Evolutionary conservation across 495 filamentous ascomycete species (phyloP).

Genomic region (Neurospora intermedia): DNA sequence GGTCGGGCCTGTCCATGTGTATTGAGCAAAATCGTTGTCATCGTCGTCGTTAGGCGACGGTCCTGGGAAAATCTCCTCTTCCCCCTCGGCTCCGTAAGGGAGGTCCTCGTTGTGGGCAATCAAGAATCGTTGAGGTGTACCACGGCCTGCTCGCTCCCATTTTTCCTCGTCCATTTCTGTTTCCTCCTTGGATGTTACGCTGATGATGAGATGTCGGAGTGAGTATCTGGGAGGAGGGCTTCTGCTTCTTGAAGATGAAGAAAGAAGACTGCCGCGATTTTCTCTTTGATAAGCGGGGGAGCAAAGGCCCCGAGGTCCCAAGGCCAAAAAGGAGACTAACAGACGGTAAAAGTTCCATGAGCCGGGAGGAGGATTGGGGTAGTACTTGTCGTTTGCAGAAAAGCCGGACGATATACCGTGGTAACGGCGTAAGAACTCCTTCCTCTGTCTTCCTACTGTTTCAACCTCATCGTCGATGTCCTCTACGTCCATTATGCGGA

Average conservation of each 20-base stretch:
- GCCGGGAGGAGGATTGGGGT: background rate
- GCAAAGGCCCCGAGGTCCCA: background rate
- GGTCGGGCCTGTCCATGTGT: background rate
- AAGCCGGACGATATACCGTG: background rate
- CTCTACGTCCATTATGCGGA: background rate
- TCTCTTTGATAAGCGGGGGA: background rate
- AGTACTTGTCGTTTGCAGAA: background rate
- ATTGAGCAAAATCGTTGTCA: background rate
- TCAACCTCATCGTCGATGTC: background rate
- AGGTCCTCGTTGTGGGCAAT: background rate
- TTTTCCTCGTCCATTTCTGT: background rate
- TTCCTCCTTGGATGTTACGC: background rate
- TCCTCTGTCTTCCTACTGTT: background rate
- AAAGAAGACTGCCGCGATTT: background rate
- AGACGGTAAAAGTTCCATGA: background rate
- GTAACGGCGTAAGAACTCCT: background rate
- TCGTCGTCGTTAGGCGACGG: background rate
- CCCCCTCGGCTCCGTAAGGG: background rate
- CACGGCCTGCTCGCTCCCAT: background rate
- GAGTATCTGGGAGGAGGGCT: background rate
- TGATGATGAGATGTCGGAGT: background rate
- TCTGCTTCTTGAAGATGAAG: background rate
- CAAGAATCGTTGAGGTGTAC: background rate
- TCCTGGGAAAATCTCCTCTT: background rate
- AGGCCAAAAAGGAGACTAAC: background rate